Evolutionary conservation across 257 asterid species (phyloP).

Genomic region (Nicotiana tabacum): DNA sequence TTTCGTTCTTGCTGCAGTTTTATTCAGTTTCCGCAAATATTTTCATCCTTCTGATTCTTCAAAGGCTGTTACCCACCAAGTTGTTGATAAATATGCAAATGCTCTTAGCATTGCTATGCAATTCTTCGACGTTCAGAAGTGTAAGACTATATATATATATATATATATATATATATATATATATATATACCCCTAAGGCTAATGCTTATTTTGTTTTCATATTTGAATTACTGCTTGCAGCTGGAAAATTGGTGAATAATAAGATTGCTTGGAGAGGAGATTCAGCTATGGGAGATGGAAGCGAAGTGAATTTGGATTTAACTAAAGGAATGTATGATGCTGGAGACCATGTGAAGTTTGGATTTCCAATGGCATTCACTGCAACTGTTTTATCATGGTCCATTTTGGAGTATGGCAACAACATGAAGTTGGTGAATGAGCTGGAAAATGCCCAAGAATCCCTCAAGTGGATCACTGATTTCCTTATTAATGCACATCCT

Average conservation of each 20-base stretch:
- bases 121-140: conserved; percentile 59
- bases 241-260: conserved; percentile 53
- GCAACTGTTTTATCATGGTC: conserved; percentile 66
- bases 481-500: conserved; percentile 59
- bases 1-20: conserved; percentile 37
- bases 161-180: background rate
- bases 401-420: conserved; percentile 42
- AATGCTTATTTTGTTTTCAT: background rate
- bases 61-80: background rate
- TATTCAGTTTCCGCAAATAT: conserved; percentile 33
- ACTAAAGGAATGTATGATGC: conserved; percentile 63
- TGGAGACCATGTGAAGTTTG: conserved; percentile 56
- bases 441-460: conserved; percentile 39
- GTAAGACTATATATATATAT: conserved; percentile 16
- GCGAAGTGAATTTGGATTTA: conserved; percentile 41
- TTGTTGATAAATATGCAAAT: conserved; percentile 31
- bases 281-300: conserved; percentile 54
- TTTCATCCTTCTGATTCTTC: conserved; percentile 13
- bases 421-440: conserved; percentile 34
- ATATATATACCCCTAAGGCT: background rate
- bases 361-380: conserved; percentile 70
- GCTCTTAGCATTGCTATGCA: conserved; percentile 50
- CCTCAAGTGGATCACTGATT: conserved; percentile 57
- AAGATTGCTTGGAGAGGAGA: conserved; percentile 61
- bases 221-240: conserved; percentile 21